A percentile compares a stretch with the other conserved stretches of the same genome.
phyloP scores from a whole-genome alignment of 495 filamentous ascomycete genomes.

The Xanthoparmelia taractica region DNA sequence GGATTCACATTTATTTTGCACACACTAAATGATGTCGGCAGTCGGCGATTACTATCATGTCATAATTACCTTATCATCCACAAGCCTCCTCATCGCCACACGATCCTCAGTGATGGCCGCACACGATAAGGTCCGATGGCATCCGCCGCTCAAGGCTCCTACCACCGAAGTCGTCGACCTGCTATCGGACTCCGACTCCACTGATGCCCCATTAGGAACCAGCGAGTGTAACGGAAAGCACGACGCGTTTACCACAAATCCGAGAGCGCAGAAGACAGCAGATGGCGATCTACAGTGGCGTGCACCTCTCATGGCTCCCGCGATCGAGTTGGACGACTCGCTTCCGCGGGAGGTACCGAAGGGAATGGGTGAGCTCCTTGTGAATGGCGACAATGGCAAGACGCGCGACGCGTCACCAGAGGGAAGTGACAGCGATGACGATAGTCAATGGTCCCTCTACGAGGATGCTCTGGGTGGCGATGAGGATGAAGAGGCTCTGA shows the following conservation, averaged over 20 bases:
- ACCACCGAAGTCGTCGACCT: constrained; percentile 42
- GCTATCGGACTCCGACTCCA: constrained; percentile 25
- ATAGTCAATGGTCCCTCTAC: constrained; percentile 49
- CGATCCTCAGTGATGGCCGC: constrained; percentile 4
- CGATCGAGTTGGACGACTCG: not conserved
- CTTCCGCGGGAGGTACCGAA: not conserved
- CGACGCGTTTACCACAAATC: not conserved
- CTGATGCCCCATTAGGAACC: not conserved
- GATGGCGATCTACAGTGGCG: not conserved
- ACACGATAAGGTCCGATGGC: constrained; percentile 7
- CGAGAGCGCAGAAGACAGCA: not conserved
- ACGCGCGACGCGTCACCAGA: constrained; percentile 25
- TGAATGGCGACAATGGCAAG: not conserved
- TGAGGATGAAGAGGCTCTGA: constrained; percentile 49
- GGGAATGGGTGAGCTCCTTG: not conserved
- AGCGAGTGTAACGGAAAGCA: not conserved
- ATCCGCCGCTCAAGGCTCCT: constrained; percentile 35
- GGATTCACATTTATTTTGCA: too few relatives aligned
- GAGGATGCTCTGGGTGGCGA: constrained; percentile 60
- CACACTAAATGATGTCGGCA: not conserved
- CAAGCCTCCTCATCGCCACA: not conserved
- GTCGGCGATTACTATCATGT: not conserved
- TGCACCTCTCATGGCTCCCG: not conserved
- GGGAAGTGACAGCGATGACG: constrained; percentile 50
- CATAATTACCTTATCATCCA: not conserved